A percentile compares a stretch with the other conserved stretches of the same genome.
phyloP scores from a whole-genome alignment of 768 basidiomycete genomes.

The Pulveroboletus ravenelii region DNA sequence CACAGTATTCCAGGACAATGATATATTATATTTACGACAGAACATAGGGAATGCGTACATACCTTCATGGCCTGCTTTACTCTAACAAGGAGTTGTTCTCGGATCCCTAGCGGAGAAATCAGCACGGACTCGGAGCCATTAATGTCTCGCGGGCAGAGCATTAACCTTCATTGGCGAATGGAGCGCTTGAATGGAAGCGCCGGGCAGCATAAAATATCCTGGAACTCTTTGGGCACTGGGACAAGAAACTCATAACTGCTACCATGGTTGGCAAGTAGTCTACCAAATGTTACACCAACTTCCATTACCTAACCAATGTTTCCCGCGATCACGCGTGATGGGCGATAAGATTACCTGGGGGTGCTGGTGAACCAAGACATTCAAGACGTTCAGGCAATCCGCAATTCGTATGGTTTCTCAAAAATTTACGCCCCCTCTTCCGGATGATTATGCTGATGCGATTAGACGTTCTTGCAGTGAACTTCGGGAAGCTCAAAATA shows the following conservation, averaged over 20 bases:
- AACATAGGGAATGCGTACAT: not conserved
- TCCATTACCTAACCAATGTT: not conserved
- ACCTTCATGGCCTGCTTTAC: conserved; percentile 73
- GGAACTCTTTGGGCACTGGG: conserved; percentile 10
- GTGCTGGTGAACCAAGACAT: not conserved
- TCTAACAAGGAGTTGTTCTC: conserved; percentile 45
- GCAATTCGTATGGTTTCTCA: conserved; percentile 10
- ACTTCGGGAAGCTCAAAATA: conserved; percentile 43
- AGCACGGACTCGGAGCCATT: not conserved
- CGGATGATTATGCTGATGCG: conserved; percentile 42
- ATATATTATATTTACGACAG: too few species aligned
- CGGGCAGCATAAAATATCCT: conserved; percentile 1
- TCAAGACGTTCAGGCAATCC: not conserved
- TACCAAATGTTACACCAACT: too few species aligned
- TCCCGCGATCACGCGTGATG: conserved; percentile 17
- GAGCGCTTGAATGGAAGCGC: conserved; percentile 11
- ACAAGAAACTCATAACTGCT: conserved; percentile 12
- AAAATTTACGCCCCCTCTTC: conserved; percentile 38
- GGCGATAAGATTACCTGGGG: conserved; percentile 6
- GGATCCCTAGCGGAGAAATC: conserved; percentile 40
- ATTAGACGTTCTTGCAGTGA: conserved; percentile 51
- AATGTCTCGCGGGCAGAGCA: not conserved
- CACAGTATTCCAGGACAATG: not conserved
- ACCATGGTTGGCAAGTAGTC: not conserved
- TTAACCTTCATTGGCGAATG: conserved; percentile 20